Evolutionary conservation across 225 moss, liverwort and hornwort species (phyloP).

Genomic region (Takakia lepidozioides): DNA sequence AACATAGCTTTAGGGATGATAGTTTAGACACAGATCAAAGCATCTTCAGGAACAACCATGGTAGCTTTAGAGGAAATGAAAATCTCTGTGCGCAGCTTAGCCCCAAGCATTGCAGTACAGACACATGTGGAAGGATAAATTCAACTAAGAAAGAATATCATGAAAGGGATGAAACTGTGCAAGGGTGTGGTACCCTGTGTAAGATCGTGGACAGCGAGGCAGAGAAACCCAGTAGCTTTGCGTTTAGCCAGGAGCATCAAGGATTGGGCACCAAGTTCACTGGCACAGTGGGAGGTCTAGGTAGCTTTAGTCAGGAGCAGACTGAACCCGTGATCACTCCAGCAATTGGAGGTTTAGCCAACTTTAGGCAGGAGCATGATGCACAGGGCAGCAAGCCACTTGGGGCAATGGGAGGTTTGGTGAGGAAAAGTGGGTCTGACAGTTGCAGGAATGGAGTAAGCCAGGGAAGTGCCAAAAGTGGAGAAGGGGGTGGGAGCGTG

Average conservation of each 20-base stretch:
- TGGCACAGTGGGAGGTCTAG: no score
- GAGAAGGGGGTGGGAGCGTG: slow-evolving; percentile 54
- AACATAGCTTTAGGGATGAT: slow-evolving; percentile 16
- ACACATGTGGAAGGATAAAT: slow-evolving; percentile 10
- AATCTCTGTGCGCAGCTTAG: slow-evolving; percentile 19
- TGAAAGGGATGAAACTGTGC: slow-evolving; percentile 14
- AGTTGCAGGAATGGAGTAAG: slow-evolving; percentile 9
- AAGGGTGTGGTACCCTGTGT: slow-evolving; percentile 18
- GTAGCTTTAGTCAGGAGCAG: slow-evolving; percentile 15
- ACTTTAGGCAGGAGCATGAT: slow-evolving; percentile 13
- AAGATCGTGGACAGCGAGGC: slow-evolving; percentile 16
- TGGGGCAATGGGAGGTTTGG: background rate
- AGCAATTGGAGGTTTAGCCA: no score
- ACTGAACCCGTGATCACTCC: slow-evolving; percentile 6
- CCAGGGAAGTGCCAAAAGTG: slow-evolving; percentile 34
- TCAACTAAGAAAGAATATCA: slow-evolving; percentile 13
- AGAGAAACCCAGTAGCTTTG: background rate
- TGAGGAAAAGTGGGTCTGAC: slow-evolving; percentile 22
- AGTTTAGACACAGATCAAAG: slow-evolving; percentile 13
- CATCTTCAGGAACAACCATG: slow-evolving; percentile 10
- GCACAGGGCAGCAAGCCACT: slow-evolving; percentile 7
- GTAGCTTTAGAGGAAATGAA: background rate
- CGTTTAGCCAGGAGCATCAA: no score
- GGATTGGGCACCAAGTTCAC: no score
- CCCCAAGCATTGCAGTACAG: slow-evolving; percentile 15